Evolutionary conservation across 148 eudicot genomes (phyloP).

Genomic region (Cornus controversa): DNA sequence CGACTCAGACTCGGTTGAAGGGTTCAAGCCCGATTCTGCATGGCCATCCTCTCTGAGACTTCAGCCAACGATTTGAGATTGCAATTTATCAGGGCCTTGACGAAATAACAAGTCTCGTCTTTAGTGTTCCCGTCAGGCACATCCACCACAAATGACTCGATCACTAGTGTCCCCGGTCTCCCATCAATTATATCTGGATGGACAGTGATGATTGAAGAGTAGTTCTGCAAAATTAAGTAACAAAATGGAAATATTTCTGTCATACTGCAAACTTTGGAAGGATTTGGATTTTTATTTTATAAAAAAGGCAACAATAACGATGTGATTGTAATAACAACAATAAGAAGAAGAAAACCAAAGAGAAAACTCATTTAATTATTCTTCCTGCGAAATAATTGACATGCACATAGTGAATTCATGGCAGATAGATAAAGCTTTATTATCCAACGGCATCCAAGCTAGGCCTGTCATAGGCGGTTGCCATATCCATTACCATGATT

Average conservation of each 20-base stretch:
- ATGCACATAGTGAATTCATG: neutral
- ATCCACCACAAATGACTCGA: slow-evolving; percentile 73
- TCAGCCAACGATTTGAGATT: slow-evolving; percentile 73
- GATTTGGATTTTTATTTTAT: neutral
- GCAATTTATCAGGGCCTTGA: slow-evolving; percentile 61
- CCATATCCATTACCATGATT: neutral
- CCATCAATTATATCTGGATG: slow-evolving; percentile 66
- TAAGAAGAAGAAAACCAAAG: neutral
- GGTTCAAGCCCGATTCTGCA: slow-evolving; percentile 23
- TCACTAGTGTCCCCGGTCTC: slow-evolving; percentile 53
- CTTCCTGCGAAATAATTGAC: neutral
- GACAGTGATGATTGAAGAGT: slow-evolving; percentile 64
- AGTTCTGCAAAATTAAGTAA: slow-evolving; percentile 50
- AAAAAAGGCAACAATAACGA: neutral
- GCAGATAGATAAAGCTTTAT: neutral
- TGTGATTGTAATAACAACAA: neutral
- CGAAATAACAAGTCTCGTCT: slow-evolving; percentile 70
- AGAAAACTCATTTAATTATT: neutral
- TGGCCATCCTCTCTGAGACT: slow-evolving; percentile 65
- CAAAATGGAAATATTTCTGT: neutral
- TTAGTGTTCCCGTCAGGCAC: slow-evolving; percentile 70
- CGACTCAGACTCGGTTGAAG: slow-evolving; percentile 3
- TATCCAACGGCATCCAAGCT: neutral
- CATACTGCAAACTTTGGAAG: too few species aligned
- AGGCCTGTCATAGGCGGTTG: neutral